Evolutionary conservation across 2,329 filamentous ascomycete species (phyloP).

Genomic region (Botrytis deweyae): DNA sequence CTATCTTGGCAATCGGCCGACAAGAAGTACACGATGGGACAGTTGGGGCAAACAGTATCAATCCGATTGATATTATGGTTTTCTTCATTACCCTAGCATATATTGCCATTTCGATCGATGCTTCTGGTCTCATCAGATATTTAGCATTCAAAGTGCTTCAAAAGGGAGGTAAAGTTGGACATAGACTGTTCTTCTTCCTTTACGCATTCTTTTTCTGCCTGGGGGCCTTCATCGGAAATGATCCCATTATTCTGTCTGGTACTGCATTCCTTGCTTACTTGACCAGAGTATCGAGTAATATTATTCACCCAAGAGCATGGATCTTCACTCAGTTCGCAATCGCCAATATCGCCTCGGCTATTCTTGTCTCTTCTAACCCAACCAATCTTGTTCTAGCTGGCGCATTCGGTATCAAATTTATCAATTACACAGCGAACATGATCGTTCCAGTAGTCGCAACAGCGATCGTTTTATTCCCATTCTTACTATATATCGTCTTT

Average conservation of each 20-base stretch:
- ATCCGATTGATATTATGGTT: constrained; percentile 69
- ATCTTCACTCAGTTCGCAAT: constrained; percentile 70
- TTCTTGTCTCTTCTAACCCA: constrained; percentile 75
- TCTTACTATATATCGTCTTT: constrained; percentile 69
- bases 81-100: constrained; percentile 75
- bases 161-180: constrained; percentile 65
- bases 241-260: constrained; percentile 72
- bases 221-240: constrained; percentile 70
- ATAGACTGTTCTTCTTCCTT: constrained; percentile 68
- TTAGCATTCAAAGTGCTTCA: constrained; percentile 69
- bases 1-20: constrained; percentile 65
- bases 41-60: constrained; percentile 63
- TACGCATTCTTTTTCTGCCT: constrained; percentile 70
- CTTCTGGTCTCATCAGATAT: constrained; percentile 69
- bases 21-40: constrained; percentile 69
- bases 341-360: constrained; percentile 72
- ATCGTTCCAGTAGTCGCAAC: constrained; percentile 71
- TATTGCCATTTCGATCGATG: constrained; percentile 75
- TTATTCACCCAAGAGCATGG: constrained; percentile 69
- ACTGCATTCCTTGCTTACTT: constrained; percentile 76
- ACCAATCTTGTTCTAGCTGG: constrained; percentile 74
- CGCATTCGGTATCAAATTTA: constrained; percentile 69
- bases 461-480: constrained; percentile 65
- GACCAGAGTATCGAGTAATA: constrained; percentile 73
- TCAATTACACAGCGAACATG: constrained; percentile 75